Base-by-base conservation (phyloP, 352 stramenopile genomes). In the Globisporangium paddicum region DNA sequence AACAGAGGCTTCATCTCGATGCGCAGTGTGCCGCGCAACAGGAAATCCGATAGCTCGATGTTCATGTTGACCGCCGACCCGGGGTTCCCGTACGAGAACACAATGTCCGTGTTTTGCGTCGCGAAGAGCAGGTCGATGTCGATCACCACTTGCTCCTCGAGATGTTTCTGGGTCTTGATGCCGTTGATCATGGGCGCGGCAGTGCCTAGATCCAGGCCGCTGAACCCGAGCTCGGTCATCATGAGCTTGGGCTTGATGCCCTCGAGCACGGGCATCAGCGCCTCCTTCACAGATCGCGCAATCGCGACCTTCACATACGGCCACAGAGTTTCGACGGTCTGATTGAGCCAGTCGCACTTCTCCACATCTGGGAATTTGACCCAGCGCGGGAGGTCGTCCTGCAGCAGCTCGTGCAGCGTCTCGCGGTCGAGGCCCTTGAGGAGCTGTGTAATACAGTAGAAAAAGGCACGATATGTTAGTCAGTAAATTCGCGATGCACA, bases 291-390 rank as follows among this genome's bases (percentile, higher is more conserved):
- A 9, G 55, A 66, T 25, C 66, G 66, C 28, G 71, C 71, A 44
- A 73, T 63, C 13, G 71, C 71, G 49, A 77, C 63, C 41, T 79
- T 79, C 37, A 77, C 66, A 50, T 79, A 79, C 38, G 71, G 71
- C 71, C 71, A 79, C 35, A 79, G 56, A n/a, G 71, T 71, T n/a
- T 72, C 68, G 55, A 79, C 46, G 2, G 50, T 69, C 52, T 77
- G 53, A 48, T 79, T 79, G 14, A 79, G 56, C 71, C 71, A 79
- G 35, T 79, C 71, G 50, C 68, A 77, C 46, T 77, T 79, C 56
- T 79, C 71, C 6, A 79, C 68, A 26, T 79, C 71, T 0, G 71
- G 71, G 46, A 75, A 79, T 42, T 77, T 79, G 45, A 79, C 69
- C 71, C 71, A 79, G 7, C 69, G 59, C 26, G 71, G 71, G 16